These are phyloP conservation scores for Komagataella mondaviorum DNA, from an alignment of 805 yeast genomes.

Conservation along the genomic window DNA sequence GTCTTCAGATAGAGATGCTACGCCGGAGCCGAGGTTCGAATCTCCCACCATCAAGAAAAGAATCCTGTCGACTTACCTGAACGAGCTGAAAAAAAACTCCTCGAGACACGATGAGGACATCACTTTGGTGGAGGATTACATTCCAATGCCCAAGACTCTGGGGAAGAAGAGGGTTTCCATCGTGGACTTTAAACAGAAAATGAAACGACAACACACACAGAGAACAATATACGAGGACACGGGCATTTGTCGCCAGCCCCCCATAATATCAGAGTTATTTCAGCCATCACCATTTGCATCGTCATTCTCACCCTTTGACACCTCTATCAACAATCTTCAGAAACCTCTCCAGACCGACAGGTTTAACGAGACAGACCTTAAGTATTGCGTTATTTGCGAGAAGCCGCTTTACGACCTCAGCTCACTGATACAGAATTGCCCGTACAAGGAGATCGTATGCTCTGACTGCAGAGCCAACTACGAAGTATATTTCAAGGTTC, in stretches of 20 bases:
- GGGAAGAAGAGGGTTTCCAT: constrained; percentile 15
- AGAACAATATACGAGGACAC: neutral
- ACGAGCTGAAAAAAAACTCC: neutral
- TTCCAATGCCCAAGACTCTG: neutral
- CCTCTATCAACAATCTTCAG: constrained; percentile 17
- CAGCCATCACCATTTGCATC: constrained; percentile 7
- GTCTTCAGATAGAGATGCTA: neutral
- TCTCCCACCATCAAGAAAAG: neutral
- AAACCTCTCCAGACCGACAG: constrained; percentile 5
- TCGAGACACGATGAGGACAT: neutral
- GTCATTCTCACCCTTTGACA: constrained; percentile 6
- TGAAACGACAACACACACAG: constrained; percentile 7
- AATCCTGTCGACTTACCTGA: neutral
- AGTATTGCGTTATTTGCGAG: constrained; percentile 57
- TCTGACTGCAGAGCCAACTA: constrained; percentile 40
- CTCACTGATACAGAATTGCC: constrained; percentile 14
- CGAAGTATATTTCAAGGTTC: constrained; percentile 10
- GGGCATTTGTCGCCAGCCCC: constrained; percentile 3
- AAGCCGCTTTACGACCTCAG: constrained; percentile 54
- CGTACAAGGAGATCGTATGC: constrained; percentile 44
- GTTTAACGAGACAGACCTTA: constrained; percentile 23
- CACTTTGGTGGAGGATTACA: constrained; percentile 3
- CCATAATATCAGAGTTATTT: constrained; percentile 2
- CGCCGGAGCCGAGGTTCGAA: neutral
- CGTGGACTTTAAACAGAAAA: constrained; percentile 17